These are phyloP conservation scores for Haplosporangium gracile DNA, from an alignment of 192 early-diverging fungal genomes.

Conservation along the genomic window DNA sequence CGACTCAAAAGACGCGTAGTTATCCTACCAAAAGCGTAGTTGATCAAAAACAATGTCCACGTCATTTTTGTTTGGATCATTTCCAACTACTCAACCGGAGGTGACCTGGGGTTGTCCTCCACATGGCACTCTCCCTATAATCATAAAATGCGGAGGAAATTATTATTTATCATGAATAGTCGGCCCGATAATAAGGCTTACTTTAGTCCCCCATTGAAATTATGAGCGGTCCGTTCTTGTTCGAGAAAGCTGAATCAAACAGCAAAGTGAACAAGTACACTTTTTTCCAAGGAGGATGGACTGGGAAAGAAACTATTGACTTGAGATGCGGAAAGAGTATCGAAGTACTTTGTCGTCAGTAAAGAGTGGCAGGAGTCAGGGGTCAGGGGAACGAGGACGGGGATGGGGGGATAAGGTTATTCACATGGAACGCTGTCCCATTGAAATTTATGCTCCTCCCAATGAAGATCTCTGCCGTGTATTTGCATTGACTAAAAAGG, in stretches of 20 bases:
- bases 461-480: background rate
- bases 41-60: background rate
- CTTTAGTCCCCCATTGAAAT: background rate
- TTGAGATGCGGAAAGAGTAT: background rate
- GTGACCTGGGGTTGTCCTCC: too few relatives aligned
- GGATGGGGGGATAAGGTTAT: background rate
- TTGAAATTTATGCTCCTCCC: background rate
- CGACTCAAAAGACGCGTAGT: background rate
- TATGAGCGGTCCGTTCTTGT: background rate
- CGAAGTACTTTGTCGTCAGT: background rate
- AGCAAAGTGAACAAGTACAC: too few relatives aligned
- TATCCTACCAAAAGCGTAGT: background rate
- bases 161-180: constrained; percentile 1
- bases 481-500: background rate
- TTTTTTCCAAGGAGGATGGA: too few relatives aligned
- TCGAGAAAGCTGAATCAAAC: background rate
- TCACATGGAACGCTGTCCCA: background rate
- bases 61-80: background rate
- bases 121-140: background rate
- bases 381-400: background rate
- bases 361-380: background rate
- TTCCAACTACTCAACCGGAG: background rate
- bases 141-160: background rate
- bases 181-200: background rate
- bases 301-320: background rate